Evolutionary conservation across 2,329 filamentous ascomycete species (phyloP).

Genomic region (Penicillium sp.): DNA sequence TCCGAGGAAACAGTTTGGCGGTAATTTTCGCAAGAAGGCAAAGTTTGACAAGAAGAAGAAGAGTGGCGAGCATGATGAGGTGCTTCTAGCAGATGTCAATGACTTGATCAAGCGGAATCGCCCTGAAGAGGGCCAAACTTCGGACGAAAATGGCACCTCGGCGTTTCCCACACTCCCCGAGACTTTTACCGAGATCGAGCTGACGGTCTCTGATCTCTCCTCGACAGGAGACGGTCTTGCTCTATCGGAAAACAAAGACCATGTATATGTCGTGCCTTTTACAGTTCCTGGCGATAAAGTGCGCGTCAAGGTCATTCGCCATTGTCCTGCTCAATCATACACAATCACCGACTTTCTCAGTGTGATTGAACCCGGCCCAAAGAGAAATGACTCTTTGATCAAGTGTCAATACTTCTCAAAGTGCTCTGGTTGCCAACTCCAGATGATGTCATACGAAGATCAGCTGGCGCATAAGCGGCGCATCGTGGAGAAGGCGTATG

Average conservation of each 20-base stretch:
- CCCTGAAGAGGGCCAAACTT: constrained; percentile 21
- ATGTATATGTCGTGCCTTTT: constrained; percentile 85
- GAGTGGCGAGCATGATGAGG: constrained; percentile 60
- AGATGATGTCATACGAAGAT: constrained; percentile 86
- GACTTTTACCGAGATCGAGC: constrained; percentile 67
- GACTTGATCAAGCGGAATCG: constrained; percentile 30
- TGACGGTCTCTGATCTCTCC: constrained; percentile 75
- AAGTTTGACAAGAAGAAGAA: constrained; percentile 56
- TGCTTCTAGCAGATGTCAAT: constrained; percentile 59
- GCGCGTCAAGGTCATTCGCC: constrained; percentile 70
- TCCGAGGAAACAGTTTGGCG: constrained; percentile 21
- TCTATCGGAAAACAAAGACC: constrained; percentile 56
- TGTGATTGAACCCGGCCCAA: constrained; percentile 64
- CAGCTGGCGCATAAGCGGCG: constrained; percentile 79
- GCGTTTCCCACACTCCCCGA: constrained; percentile 49
- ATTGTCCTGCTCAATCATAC: constrained; percentile 61
- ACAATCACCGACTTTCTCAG: constrained; percentile 76
- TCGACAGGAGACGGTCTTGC: constrained; percentile 91
- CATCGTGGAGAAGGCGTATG: constrained; percentile 86
- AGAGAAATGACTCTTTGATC: constrained; percentile 70
- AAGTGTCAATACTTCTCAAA: constrained; percentile 78
- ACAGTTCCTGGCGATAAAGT: constrained; percentile 77
- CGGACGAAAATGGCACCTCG: constrained; percentile 20
- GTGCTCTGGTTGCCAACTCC: constrained; percentile 93
- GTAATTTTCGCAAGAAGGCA: constrained; percentile 39